phyloP scores from a whole-genome alignment of 345 rosid genomes.

The Lagerstroemia speciosa region DNA sequence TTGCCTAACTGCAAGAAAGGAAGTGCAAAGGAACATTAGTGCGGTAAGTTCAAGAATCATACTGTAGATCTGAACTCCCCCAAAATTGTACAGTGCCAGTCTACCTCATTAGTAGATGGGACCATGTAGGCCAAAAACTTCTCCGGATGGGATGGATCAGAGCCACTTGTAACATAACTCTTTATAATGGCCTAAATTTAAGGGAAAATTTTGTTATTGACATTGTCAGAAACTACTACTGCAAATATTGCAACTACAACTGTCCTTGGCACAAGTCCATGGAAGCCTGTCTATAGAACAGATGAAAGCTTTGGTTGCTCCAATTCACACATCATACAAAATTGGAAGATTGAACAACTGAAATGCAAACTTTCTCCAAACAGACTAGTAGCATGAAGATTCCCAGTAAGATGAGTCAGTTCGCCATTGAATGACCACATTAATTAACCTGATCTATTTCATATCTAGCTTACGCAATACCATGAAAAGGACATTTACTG shows the following conservation, averaged over 20 bases:
- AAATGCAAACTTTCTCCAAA: not conserved
- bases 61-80: not conserved
- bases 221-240: not conserved
- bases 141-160: slow-evolving; percentile 66
- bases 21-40: not conserved
- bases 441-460: not conserved
- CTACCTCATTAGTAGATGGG: slow-evolving; percentile 80
- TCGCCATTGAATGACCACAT: not conserved
- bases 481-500: not conserved
- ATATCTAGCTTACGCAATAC: not conserved
- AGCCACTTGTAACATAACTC: slow-evolving; percentile 64
- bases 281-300: not conserved
- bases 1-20: slow-evolving; percentile 51
- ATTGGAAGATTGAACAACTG: not conserved
- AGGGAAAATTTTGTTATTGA: slow-evolving; percentile 6
- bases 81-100: not conserved
- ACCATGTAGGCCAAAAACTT: slow-evolving; percentile 88
- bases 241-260: not conserved
- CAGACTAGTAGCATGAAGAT: not conserved
- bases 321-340: not conserved
- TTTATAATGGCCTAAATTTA: slow-evolving; percentile 75
- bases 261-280: not conserved
- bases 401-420: not conserved
- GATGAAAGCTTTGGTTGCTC: not conserved
- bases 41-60: not conserved